Base-by-base conservation (phyloP, 768 basidiomycete species). In the Phylloporus arenicola region DNA sequence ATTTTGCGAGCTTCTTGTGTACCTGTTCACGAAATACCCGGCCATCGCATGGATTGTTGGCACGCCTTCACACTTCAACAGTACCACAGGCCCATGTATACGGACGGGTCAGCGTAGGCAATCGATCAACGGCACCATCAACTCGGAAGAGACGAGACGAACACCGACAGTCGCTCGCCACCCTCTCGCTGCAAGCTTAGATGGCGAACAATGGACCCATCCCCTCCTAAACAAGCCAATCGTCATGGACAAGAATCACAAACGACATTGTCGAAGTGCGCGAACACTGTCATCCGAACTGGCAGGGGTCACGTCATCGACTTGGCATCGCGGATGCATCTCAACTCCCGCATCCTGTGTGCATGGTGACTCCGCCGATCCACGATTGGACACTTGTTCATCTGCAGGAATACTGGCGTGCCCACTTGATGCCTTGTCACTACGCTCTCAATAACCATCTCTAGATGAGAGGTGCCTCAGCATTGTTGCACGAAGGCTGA, bases 371-470 rank as follows among this genome's bases (percentile, higher is more conserved):
- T 62, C 64, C 13, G 75, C 64, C 53, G 77, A 59, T 19, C 72
- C 78, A 55, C 81, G 80, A 51, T 82, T 73, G 48, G 80, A 64
- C 3, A 78, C 79, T 62, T 82, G 57, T 80, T 72, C 44, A 70
- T 68, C 2, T 78, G 72, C 79, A 79, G 81, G 44, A n/a, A 24
- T 34, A 34, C 13, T 20, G 2, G 19, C 57, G 74, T 78, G 42
- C 75, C 71, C 30, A 25, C 14, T 41, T 41, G 40, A 25, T 29
- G 42, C 75, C 80, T 54, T 81, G 79, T 3, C 17, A 39, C 6
- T 12, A 25, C 14, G 79, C 74, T 74, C 58, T 82, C 69, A 20
- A 22, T 3, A 16, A 22, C 19, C 8, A 17, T 35, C 9, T 17
- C 34, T n/a, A 3, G 16, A n/a, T 34, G 33, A 34, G 14, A 16